A percentile compares a stretch with the other conserved stretches of the same genome.
Evolutionary conservation across 805 yeast genomes (phyloP).

Genomic region (Cyberlindnera mycetangii): DNA sequence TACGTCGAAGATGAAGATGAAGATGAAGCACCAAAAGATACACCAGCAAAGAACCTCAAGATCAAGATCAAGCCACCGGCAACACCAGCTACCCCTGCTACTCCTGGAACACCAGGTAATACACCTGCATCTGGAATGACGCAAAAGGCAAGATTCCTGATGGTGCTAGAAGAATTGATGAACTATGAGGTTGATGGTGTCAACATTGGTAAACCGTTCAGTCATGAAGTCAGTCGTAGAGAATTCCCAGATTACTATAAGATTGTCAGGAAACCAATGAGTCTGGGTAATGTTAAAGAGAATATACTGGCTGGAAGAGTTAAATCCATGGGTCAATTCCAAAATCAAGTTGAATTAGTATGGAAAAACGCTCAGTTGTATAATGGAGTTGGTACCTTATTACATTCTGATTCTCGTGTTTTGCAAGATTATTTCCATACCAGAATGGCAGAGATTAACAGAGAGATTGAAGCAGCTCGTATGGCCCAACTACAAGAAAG

Average conservation of each 20-base stretch:
- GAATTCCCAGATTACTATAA: conserved; percentile 80
- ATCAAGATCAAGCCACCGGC: conserved; percentile 16
- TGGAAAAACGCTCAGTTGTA: conserved; percentile 77
- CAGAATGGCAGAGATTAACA: conserved; percentile 31
- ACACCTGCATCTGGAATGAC: conserved; percentile 9
- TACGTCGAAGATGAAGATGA: neutral
- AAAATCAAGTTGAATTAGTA: conserved; percentile 56
- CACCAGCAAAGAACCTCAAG: conserved; percentile 13
- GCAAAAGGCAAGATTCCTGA: conserved; percentile 19
- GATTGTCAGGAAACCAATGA: conserved; percentile 69
- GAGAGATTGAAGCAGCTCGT: conserved; percentile 16
- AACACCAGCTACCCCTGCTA: conserved; percentile 3
- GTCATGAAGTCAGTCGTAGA: conserved; percentile 67
- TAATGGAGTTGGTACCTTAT: conserved; percentile 70
- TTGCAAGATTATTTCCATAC: conserved; percentile 51
- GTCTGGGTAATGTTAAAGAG: conserved; percentile 56
- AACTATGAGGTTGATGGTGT: conserved; percentile 29
- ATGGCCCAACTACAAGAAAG: conserved; percentile 12
- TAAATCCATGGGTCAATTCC: conserved; percentile 55
- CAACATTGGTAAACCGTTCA: conserved; percentile 63
- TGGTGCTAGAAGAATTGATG: conserved; percentile 18
- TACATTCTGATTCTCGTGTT: conserved; percentile 66
- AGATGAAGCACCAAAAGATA: neutral
- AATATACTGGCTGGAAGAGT: conserved; percentile 52
- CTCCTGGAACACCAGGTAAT: conserved; percentile 2